Evolutionary conservation across 306 rosid genomes (phyloP).

Genomic region (Sicyos edulis): DNA sequence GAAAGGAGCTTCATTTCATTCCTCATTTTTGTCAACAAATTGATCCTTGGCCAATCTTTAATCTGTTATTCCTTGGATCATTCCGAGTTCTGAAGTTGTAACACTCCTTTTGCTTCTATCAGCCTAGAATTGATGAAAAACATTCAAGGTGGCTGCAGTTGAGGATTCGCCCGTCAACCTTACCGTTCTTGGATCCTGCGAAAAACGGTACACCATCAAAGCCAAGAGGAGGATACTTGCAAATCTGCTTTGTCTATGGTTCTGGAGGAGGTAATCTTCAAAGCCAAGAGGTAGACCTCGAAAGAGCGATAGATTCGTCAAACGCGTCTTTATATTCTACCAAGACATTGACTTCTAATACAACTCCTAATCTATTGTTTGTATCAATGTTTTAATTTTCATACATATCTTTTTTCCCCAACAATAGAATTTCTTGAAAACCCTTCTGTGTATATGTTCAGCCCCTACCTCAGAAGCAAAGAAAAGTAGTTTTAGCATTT

Average conservation of each 20-base stretch:
- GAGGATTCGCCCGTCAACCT: conserved; percentile 68
- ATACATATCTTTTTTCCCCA: conserved; percentile 15
- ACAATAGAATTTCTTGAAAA: conserved; percentile 34
- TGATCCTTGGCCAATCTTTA: neutral
- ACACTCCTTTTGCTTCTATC: conserved; percentile 19
- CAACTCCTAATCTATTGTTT: conserved; percentile 33
- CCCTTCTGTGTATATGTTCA: conserved; percentile 40
- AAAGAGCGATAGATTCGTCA: conserved; percentile 36
- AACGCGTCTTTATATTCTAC: conserved; percentile 25
- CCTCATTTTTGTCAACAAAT: neutral
- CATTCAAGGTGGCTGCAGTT: conserved; percentile 80
- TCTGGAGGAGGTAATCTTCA: conserved; percentile 50
- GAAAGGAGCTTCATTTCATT: neutral
- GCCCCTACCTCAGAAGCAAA: conserved; percentile 30
- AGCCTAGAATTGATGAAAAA: conserved; percentile 75
- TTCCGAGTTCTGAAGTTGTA: neutral
- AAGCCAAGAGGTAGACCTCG: conserved; percentile 58
- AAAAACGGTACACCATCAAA: conserved; percentile 34
- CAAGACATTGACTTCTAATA: conserved; percentile 33
- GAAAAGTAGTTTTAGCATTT: conserved; percentile 41
- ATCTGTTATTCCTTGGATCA: neutral
- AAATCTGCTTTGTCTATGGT: conserved; percentile 62
- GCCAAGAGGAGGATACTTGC: conserved; percentile 69
- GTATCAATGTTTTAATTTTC: conserved; percentile 17
- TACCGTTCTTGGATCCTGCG: conserved; percentile 53